Evolutionary conservation across 2,329 filamentous ascomycete species (phyloP).

Genomic region (Exophiala bonariae): DNA sequence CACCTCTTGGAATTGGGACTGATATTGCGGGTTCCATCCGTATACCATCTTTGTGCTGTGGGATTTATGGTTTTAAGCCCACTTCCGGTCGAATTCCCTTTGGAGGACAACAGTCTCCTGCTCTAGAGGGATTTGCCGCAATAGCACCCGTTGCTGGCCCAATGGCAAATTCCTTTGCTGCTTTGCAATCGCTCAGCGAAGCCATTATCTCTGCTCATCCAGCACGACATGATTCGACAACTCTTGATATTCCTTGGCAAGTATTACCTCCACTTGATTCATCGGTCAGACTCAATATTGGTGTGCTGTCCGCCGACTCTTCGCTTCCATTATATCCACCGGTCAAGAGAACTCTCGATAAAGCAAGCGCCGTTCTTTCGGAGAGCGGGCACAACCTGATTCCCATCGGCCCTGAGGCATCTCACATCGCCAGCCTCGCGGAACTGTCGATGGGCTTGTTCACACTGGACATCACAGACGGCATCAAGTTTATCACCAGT

Average conservation of each 20-base stretch:
- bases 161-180: conserved; percentile 29
- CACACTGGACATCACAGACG: not conserved
- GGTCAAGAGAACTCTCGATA: not conserved
- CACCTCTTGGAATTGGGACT: conserved; percentile 33
- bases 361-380: not conserved
- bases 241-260: not conserved
- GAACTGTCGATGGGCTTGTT: not conserved
- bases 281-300: not conserved
- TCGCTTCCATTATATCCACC: not conserved
- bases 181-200: conserved; percentile 26
- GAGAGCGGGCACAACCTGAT: not conserved
- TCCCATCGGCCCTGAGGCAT: conserved; percentile 1
- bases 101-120: conserved; percentile 26
- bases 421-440: conserved; percentile 3
- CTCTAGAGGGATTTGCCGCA: conserved; percentile 24
- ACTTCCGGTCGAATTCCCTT: conserved; percentile 33
- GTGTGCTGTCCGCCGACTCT: not conserved
- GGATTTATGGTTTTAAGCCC: conserved; percentile 39
- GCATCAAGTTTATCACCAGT: not conserved
- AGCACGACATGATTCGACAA: not conserved
- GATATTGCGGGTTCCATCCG: conserved; percentile 40
- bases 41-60: conserved; percentile 36
- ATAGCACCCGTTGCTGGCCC: conserved; percentile 19
- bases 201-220: not conserved
- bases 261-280: not conserved